Evolutionary conservation across 345 rosid species (phyloP).

Genomic region (Aegle marmelos): DNA sequence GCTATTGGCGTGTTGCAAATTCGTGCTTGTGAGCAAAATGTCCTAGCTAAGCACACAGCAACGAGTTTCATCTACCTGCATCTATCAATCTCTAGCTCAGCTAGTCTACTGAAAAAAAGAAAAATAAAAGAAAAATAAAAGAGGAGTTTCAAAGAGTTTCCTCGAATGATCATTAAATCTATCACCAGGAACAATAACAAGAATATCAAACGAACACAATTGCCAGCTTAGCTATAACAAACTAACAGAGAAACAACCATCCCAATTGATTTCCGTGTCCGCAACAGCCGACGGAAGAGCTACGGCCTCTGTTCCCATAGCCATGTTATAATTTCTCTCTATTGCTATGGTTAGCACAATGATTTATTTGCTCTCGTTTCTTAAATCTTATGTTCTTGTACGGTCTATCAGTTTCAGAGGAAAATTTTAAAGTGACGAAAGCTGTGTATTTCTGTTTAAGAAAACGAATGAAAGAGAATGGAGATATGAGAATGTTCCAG

Average conservation of each 20-base stretch:
- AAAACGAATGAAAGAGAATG: background rate
- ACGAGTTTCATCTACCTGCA: background rate
- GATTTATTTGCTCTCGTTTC: no score
- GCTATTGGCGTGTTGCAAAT: background rate
- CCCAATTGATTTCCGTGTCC: constrained; percentile 64
- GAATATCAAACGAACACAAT: background rate
- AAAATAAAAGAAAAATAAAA: no score
- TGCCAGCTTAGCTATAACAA: background rate
- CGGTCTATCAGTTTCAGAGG: background rate
- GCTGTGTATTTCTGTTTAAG: background rate
- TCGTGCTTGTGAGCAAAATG: background rate
- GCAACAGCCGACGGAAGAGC: constrained; percentile 40
- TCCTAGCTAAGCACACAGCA: background rate
- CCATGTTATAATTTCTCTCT: constrained; percentile 16
- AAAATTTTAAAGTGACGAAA: background rate
- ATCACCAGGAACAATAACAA: no score
- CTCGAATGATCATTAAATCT: constrained; percentile 15
- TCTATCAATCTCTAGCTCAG: background rate
- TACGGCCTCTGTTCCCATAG: constrained; percentile 34
- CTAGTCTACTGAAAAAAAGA: background rate
- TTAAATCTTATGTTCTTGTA: no score
- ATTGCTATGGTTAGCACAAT: background rate
- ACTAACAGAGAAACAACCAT: constrained; percentile 20
- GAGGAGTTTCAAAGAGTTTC: no score
- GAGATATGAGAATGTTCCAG: constrained; percentile 23